These are phyloP conservation scores for Triangularia setosa DNA, from an alignment of 2,329 filamentous ascomycete species.

Conservation along the genomic window DNA sequence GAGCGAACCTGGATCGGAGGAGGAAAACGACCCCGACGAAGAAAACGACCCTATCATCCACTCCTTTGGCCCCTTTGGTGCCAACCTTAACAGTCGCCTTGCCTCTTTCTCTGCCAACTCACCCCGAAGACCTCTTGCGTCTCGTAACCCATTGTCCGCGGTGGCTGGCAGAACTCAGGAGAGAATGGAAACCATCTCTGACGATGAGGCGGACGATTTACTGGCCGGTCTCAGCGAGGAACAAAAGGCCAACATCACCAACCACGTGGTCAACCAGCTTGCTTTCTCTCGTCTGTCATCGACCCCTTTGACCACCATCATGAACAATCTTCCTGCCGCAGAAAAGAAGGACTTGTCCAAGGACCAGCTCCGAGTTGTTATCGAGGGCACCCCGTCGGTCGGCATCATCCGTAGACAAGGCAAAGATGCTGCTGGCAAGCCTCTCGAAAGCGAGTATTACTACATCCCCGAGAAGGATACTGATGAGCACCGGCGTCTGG, in stretches of 20 bases:
- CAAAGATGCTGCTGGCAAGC: slow-evolving; percentile 92
- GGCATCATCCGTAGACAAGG: slow-evolving; percentile 86
- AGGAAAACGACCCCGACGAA: slow-evolving; percentile 74
- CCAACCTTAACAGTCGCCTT: slow-evolving; percentile 77
- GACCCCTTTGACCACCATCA: slow-evolving; percentile 82
- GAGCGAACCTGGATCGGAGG: slow-evolving; percentile 43
- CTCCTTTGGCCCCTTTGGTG: slow-evolving; percentile 87
- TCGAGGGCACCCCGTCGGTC: slow-evolving; percentile 73
- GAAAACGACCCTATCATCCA: slow-evolving; percentile 92
- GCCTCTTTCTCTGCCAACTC: slow-evolving; percentile 65
- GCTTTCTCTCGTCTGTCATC: slow-evolving; percentile 91
- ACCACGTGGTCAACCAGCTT: slow-evolving; percentile 92
- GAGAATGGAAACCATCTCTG: background rate
- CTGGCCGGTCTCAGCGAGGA: slow-evolving; percentile 31
- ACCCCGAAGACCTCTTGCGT: slow-evolving; percentile 17
- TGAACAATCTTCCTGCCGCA: slow-evolving; percentile 75
- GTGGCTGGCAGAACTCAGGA: slow-evolving; percentile 8
- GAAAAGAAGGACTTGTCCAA: slow-evolving; percentile 57
- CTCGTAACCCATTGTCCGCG: slow-evolving; percentile 6
- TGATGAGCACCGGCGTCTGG: slow-evolving; percentile 72
- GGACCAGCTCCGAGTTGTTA: slow-evolving; percentile 63
- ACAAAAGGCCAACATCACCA: slow-evolving; percentile 54
- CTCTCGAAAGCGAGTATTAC: slow-evolving; percentile 94
- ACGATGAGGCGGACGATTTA: background rate
- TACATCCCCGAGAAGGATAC: slow-evolving; percentile 85